Conservation (phyloP, 306 rosid species). For the Glycine tomentella region DNA sequence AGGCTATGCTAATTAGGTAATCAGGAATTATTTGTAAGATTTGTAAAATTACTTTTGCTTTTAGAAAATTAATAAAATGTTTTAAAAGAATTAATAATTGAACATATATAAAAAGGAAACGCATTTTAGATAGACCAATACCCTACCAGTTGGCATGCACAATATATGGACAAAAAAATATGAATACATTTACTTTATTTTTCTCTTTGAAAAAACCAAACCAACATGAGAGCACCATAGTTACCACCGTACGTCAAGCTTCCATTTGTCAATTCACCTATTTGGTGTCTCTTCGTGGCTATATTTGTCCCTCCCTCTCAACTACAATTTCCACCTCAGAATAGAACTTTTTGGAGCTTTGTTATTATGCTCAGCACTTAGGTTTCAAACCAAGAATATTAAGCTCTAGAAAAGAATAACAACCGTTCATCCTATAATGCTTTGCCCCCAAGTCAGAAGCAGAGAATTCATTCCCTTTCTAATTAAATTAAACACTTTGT, state of each 20-base stretch:
- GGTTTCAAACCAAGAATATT: slow-evolving; percentile 47
- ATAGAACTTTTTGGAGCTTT: slow-evolving; percentile 47
- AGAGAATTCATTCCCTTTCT: slow-evolving; percentile 56
- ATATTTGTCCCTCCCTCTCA: slow-evolving; percentile 41
- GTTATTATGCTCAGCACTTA: slow-evolving; percentile 37
- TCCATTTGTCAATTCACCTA: slow-evolving; percentile 45
- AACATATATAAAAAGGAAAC: background rate
- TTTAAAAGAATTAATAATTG: background rate
- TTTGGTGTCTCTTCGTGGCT: slow-evolving; percentile 41
- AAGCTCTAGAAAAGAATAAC: slow-evolving; percentile 42
- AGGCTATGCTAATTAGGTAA: slow-evolving; percentile 14
- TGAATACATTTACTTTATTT: background rate
- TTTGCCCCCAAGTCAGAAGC: slow-evolving; percentile 54
- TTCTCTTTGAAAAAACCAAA: background rate
- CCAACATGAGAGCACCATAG: background rate
- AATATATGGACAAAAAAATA: background rate
- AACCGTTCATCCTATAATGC: slow-evolving; percentile 51
- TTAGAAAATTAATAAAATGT: background rate
- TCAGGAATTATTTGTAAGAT: background rate
- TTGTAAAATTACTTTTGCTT: background rate
- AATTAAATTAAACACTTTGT: slow-evolving; percentile 17
- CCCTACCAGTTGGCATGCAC: background rate
- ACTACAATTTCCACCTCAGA: slow-evolving; percentile 48
- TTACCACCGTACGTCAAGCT: slow-evolving; percentile 37
- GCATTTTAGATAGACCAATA: background rate